phyloP scores from a whole-genome alignment of 75 land plant genomes.

The Adiantum capillusveneris region DNA sequence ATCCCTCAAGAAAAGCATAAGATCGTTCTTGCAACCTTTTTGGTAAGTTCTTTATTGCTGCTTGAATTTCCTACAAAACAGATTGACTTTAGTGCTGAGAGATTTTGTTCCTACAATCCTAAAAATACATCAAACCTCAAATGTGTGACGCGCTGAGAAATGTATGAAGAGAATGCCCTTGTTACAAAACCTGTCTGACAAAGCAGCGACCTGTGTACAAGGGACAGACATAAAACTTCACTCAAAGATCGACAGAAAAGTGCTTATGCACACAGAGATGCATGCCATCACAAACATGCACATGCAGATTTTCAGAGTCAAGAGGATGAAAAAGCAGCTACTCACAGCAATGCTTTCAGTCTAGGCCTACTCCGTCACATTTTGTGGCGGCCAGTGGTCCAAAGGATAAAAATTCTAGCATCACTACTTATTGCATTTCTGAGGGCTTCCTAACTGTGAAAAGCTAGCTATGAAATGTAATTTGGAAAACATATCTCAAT shows the following conservation, averaged over 20 bases:
- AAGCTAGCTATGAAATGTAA: no score
- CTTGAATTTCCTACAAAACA: constrained; percentile 1
- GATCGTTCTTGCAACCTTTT: constrained; percentile 2
- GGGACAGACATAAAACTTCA: not conserved
- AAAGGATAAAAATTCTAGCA: no score
- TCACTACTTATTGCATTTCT: no score
- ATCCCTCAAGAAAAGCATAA: constrained; percentile 1
- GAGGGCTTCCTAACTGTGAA: no score
- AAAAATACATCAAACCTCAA: constrained; percentile 37
- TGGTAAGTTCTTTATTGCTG: constrained; percentile 6
- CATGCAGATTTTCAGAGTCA: no score
- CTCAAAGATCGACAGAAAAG: no score
- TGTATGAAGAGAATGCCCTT: constrained; percentile 89
- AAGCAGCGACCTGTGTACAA: constrained; percentile 43
- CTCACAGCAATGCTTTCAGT: not conserved
- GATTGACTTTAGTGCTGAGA: not conserved
- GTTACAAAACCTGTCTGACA: constrained; percentile 68
- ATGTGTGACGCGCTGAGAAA: constrained; percentile 81
- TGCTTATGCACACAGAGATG: no score
- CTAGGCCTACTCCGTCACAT: no score
- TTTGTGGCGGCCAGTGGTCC: no score
- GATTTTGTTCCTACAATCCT: not conserved
- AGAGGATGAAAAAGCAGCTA: no score
- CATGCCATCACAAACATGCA: no score
- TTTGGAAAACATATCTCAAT: no score